These are phyloP conservation scores for Pythium apleroticum DNA, from an alignment of 352 stramenopile genomes.

Conservation along the genomic window DNA sequence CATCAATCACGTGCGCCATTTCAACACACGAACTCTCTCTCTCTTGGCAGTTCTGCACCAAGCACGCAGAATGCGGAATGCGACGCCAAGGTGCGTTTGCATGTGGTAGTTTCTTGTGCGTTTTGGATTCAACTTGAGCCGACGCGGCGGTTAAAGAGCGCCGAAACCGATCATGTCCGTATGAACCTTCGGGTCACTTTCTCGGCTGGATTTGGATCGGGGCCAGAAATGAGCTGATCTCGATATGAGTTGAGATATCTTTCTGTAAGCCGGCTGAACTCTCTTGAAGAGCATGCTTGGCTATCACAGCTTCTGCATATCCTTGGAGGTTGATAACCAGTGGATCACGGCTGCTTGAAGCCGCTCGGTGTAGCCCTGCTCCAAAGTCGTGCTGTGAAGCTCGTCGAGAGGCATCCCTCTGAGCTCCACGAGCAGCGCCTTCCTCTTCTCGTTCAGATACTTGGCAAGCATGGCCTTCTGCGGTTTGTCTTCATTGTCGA, in stretches of 20 bases:
- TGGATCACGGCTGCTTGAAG: constrained; percentile 9
- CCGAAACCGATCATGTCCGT: neutral
- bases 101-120: neutral
- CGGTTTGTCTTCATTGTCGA: constrained; percentile 17
- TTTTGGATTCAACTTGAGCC: neutral
- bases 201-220: neutral
- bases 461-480: constrained; percentile 29
- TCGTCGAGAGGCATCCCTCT: constrained; percentile 13
- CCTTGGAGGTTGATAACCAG: neutral
- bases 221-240: no score
- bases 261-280: no score
- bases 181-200: neutral
- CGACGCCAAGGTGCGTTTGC: neutral
- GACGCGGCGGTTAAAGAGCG: neutral
- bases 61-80: constrained; percentile 1
- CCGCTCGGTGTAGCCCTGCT: constrained; percentile 1
- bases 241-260: no score
- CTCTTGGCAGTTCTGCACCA: neutral
- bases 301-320: no score
- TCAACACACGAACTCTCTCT: neutral
- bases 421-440: constrained; percentile 38
- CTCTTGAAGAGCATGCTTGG: no score
- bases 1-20: constrained; percentile 28
- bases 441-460: constrained; percentile 44
- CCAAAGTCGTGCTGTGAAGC: neutral